phyloP scores from a whole-genome alignment of 495 filamentous ascomycete genomes.

The Penicillium flavigenum region DNA sequence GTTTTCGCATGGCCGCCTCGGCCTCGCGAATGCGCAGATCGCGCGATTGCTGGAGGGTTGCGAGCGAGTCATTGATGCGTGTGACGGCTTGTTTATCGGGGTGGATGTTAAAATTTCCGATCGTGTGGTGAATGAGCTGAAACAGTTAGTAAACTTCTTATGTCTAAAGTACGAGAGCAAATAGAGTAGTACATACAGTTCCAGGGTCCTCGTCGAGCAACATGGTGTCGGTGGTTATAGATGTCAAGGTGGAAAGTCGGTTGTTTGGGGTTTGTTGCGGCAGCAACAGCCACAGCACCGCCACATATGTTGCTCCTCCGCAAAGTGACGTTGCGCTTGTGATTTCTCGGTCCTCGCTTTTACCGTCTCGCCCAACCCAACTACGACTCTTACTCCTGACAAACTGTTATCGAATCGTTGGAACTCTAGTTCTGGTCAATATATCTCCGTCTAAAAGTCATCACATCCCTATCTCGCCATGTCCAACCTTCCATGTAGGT shows the following conservation, averaged over 20 bases:
- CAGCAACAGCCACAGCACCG: conserved; percentile 53
- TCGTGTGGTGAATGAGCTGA: conserved; percentile 85
- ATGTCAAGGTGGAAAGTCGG: conserved; percentile 7
- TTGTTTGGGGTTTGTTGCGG: conserved; percentile 43
- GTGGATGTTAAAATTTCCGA: conserved; percentile 90
- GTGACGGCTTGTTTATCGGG: conserved; percentile 81
- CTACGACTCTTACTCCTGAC: background rate
- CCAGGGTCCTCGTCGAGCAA: conserved; percentile 95
- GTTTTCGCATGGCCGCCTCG: conserved; percentile 66
- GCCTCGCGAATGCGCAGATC: conserved; percentile 71
- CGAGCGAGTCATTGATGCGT: conserved; percentile 82
- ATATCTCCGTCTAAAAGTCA: background rate
- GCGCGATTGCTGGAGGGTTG: conserved; percentile 74
- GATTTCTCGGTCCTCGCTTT: conserved; percentile 13
- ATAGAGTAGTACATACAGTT: conserved; percentile 53
- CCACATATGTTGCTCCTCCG: conserved; percentile 43
- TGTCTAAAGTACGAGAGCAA: conserved; percentile 3
- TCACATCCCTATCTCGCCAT: conserved; percentile 34
- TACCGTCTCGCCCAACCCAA: background rate
- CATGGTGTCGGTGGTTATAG: conserved; percentile 56
- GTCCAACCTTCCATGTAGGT: conserved; percentile 74
- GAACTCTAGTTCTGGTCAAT: background rate
- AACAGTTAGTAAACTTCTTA: conserved; percentile 20
- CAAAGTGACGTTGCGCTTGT: conserved; percentile 33
- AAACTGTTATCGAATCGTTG: background rate